Percentiles rank a stretch among this genome's conserved stretches.
These are phyloP conservation scores for Pyrenophora graminea DNA, from an alignment of 2,329 filamentous ascomycete species.

Conservation along the genomic window DNA sequence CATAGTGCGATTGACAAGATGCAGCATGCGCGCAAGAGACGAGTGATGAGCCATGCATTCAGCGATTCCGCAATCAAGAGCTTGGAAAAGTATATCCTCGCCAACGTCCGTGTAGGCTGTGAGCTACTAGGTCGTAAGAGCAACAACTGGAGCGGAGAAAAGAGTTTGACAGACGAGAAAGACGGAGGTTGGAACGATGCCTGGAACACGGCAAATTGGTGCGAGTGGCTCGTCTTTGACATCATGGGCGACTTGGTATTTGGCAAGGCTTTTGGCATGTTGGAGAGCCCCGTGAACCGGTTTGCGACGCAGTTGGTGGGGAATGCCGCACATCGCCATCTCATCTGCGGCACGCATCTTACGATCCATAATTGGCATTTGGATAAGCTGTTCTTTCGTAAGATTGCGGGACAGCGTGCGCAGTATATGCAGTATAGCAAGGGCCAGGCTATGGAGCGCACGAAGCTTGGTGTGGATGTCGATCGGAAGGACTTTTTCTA, in stretches of 20 bases:
- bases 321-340: constrained; percentile 52
- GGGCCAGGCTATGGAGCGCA: constrained; percentile 49
- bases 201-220: constrained; percentile 52
- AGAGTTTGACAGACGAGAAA: constrained; percentile 13
- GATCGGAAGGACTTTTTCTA: constrained; percentile 55
- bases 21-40: constrained; percentile 53
- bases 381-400: constrained; percentile 51
- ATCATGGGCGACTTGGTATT: constrained; percentile 57
- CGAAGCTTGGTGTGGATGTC: constrained; percentile 47
- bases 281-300: constrained; percentile 48
- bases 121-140: constrained; percentile 36
- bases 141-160: constrained; percentile 10
- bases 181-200: constrained; percentile 48
- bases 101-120: constrained; percentile 49
- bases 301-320: constrained; percentile 50
- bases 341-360: constrained; percentile 51
- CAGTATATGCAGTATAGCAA: constrained; percentile 52
- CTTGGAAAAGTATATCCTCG: constrained; percentile 53
- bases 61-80: constrained; percentile 52
- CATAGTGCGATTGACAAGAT: constrained; percentile 52
- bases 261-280: constrained; percentile 52
- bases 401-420: constrained; percentile 48
- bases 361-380: constrained; percentile 51
- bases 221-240: constrained; percentile 55
- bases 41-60: constrained; percentile 54